Conservation (phyloP, 1,284 basidiomycete species). For the Austroboletus novae-zelandiae region DNA sequence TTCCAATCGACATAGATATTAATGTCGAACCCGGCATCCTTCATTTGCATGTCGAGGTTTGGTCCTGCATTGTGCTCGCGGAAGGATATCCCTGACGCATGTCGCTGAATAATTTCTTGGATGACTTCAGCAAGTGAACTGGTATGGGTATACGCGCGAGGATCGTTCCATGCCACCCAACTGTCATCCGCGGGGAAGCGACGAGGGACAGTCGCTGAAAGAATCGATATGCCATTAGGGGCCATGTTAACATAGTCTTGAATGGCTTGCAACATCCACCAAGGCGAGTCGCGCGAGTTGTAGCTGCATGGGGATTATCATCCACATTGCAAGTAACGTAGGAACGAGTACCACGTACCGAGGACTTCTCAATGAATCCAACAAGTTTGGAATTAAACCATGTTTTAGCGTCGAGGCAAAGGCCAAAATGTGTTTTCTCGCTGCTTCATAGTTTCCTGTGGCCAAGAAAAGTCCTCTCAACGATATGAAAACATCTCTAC, state of each 20-base stretch:
- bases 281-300: conserved; percentile 90
- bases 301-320: conserved; percentile 48
- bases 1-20: conserved; percentile 93
- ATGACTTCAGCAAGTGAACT: conserved; percentile 90
- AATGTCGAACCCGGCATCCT: conserved; percentile 90
- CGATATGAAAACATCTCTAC: conserved; percentile 95
- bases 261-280: conserved; percentile 99
- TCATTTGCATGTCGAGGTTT: conserved; percentile 96
- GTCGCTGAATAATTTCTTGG: conserved; percentile 94
- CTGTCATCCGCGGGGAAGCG: conserved; percentile 93
- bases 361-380: conserved; percentile 84
- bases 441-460: conserved; percentile 85
- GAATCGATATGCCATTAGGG: conserved; percentile 80
- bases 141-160: conserved; percentile 77
- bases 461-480: conserved; percentile 89
- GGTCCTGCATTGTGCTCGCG: conserved; percentile 96
- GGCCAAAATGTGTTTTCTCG: conserved; percentile 84
- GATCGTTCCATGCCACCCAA: conserved; percentile 92
- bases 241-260: conserved; percentile 89
- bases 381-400: conserved; percentile 88
- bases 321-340: neutral
- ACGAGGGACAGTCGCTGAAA: conserved; percentile 81
- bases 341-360: conserved; percentile 48
- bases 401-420: conserved; percentile 87
- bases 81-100: conserved; percentile 91